Evolutionary conservation across 23 red algal species (phyloP).

Genomic region (Gracilaria vermiculophylla): DNA sequence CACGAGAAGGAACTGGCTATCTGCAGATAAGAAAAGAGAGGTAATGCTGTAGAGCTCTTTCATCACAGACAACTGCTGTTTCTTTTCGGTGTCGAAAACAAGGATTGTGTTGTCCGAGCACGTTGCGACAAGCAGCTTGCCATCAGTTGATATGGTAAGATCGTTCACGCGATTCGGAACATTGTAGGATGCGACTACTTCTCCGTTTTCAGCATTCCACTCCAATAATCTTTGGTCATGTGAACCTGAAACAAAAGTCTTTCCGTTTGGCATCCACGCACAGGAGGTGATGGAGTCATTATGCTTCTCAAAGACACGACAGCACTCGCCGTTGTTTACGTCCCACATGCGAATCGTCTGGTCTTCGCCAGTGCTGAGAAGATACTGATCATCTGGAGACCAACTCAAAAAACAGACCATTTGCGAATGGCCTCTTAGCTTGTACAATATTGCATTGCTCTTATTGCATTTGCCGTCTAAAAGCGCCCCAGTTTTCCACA

Average conservation of each 20-base stretch:
- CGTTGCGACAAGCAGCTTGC: constrained; percentile 65
- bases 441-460: constrained; percentile 52
- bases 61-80: constrained; percentile 39
- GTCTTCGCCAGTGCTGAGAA: constrained; percentile 83
- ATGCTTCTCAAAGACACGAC: constrained; percentile 67
- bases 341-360: constrained; percentile 81
- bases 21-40: constrained; percentile 79
- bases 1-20: constrained; percentile 64
- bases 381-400: constrained; percentile 76
- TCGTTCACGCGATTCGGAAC: constrained; percentile 70
- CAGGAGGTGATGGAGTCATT: constrained; percentile 74
- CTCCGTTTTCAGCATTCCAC: constrained; percentile 60
- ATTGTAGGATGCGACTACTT: constrained; percentile 21
- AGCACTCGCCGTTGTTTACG: constrained; percentile 60
- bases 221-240: constrained; percentile 68
- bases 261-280: constrained; percentile 91
- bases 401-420: constrained; percentile 82
- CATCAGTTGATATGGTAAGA: constrained; percentile 61
- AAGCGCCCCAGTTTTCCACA: constrained; percentile 65
- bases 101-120: constrained; percentile 77
- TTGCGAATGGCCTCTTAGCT: constrained; percentile 74
- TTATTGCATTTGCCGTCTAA: constrained; percentile 25
- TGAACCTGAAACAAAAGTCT: constrained; percentile 67
- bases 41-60: constrained; percentile 72
- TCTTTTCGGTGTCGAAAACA: constrained; percentile 62